Evolutionary conservation across 345 rosid genomes (phyloP), one percentile per base, ranked within the genome.

Genomic region (Pugionium cornutum): DNA sequence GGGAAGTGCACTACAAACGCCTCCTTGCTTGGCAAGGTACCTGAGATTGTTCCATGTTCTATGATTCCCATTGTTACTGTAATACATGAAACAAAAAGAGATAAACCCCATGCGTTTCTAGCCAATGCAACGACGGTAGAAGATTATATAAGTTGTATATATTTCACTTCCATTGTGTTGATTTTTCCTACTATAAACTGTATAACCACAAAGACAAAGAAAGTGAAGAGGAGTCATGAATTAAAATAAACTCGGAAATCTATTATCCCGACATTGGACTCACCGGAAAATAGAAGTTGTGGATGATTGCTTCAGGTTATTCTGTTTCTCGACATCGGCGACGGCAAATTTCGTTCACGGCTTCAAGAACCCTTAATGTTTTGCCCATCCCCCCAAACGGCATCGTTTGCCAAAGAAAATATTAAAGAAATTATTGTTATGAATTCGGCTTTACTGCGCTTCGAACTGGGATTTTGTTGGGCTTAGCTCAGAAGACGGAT

Each of bases 1-100:
- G 99, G 95, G 69, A 81, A 86, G 67, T 88, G 83, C 31, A 94
- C 92, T 2, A 81, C 83, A 68, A 89, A 94, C 2, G 79, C 78
- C 68, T 85, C 88, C 32, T 42, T 60, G 60, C 72, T 69, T 2
- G 99, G 95, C 60, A 94, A 73, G 54, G 61, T 75, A 68, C 99
- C 99, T 25, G 83, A 74, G 48, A 84, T 77, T 54, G 70, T 73
- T 36, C 95, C 97, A 0, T 85, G 80, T 77, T 84, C 74, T 58
- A 89, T 85, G 64, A 80, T 78, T 67, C 83, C 96, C 97, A 92
- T 87, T 45, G 45, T 27, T 33, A 18, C 65, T 64, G 41, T 49
- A 26, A 34, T 40, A 25, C 64, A 58, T 50, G 27, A 72, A 58
- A 44, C 41, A 50, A 27, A 49, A 18, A 18, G 10, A 29, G 32